Evolutionary conservation across 495 filamentous ascomycete genomes (phyloP).

Genomic region (Aspergillus sclerotioniger): DNA sequence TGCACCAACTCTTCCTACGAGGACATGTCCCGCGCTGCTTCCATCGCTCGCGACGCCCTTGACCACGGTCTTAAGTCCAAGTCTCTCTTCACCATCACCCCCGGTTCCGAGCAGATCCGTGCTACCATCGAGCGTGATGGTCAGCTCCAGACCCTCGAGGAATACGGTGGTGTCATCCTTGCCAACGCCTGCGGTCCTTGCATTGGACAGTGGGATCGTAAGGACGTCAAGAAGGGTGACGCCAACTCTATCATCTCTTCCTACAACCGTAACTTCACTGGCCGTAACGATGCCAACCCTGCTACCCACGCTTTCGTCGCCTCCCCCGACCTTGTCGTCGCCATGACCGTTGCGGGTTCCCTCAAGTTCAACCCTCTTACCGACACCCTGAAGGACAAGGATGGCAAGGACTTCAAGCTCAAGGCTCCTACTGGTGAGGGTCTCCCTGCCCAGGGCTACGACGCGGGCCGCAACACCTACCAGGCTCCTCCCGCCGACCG

Average conservation of each 20-base stretch:
- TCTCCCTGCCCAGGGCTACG: conserved; percentile 81
- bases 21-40: conserved; percentile 94
- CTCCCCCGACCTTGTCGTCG: conserved; percentile 95
- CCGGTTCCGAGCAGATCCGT: conserved; percentile 96
- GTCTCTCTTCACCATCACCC: conserved; percentile 90
- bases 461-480: conserved; percentile 93
- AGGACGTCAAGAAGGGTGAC: conserved; percentile 94
- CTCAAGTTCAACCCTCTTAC: conserved; percentile 97
- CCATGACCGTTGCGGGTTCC: conserved; percentile 83
- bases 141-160: conserved; percentile 93
- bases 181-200: conserved; percentile 92
- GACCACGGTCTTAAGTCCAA: conserved; percentile 93
- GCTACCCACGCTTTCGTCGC: conserved; percentile 98
- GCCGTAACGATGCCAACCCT: conserved; percentile 98
- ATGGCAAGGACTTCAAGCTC: conserved; percentile 95
- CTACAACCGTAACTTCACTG: conserved; percentile 99
- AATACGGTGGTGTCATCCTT: conserved; percentile 93
- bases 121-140: conserved; percentile 94
- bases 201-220: conserved; percentile 89
- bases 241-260: conserved; percentile 95
- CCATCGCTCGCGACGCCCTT: conserved; percentile 92
- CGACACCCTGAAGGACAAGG: conserved; percentile 90
- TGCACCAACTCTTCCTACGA: conserved; percentile 99
- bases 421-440: conserved; percentile 74
- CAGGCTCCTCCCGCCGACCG: conserved; percentile 91